Conservation (phyloP, 306 rosid genomes). For the Ochetophila trinervis region DNA sequence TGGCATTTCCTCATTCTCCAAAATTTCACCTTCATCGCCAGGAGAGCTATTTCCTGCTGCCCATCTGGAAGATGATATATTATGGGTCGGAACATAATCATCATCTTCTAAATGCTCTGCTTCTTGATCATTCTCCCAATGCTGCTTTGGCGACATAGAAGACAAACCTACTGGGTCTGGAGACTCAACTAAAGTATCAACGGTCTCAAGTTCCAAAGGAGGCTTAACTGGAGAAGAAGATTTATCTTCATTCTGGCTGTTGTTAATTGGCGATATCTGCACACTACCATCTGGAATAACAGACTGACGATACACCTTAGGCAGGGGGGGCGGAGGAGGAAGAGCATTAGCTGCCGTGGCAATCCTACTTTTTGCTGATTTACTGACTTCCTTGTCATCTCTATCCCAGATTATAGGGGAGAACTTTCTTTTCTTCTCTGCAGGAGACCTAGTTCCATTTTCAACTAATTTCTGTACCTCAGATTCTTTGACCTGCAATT, state of each 20-base stretch:
- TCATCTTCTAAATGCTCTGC: constrained; percentile 62
- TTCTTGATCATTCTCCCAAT: constrained; percentile 36
- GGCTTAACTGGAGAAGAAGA: constrained; percentile 27
- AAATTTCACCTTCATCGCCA: constrained; percentile 79
- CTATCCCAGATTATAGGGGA: constrained; percentile 94
- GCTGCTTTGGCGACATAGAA: constrained; percentile 37
- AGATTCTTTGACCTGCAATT: constrained; percentile 30
- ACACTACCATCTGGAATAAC: constrained; percentile 40
- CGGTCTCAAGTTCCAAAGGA: constrained; percentile 24
- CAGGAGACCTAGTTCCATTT: constrained; percentile 41
- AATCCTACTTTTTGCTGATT: constrained; percentile 42
- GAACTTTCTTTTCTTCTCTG: constrained; percentile 79
- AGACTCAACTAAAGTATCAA: constrained; percentile 27
- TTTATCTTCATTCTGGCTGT: constrained; percentile 27
- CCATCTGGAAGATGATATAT: constrained; percentile 96
- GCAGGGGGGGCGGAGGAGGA: constrained; percentile 51
- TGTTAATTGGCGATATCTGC: constrained; percentile 34
- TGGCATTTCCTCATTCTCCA: constrained; percentile 53
- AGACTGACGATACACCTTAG: constrained; percentile 46
- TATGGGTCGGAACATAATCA: constrained; percentile 60
- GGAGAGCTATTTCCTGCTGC: constrained; percentile 87
- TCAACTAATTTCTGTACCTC: constrained; percentile 38
- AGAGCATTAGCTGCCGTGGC: constrained; percentile 29
- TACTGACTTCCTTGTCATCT: constrained; percentile 55
- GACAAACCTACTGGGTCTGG: constrained; percentile 27